These are phyloP conservation scores for Phylloporus rhodoxanthus DNA, from an alignment of 768 basidiomycete species.

Conservation along the genomic window DNA sequence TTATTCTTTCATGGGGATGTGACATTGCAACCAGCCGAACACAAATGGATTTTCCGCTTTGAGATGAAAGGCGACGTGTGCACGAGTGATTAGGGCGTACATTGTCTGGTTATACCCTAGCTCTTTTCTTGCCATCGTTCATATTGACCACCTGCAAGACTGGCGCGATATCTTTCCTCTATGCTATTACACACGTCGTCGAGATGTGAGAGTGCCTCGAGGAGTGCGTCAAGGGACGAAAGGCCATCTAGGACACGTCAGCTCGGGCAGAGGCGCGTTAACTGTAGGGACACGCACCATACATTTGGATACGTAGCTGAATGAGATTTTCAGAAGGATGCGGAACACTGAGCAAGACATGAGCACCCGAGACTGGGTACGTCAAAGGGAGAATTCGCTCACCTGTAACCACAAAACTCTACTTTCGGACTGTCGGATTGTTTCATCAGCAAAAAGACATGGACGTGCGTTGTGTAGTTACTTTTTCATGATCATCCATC, in stretches of 20 bases:
- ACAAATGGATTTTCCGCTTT: conserved; percentile 27
- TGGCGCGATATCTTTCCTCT: conserved; percentile 59
- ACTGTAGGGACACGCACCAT: conserved; percentile 56
- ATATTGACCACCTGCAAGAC: conserved; percentile 48
- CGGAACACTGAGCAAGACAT: conserved; percentile 39
- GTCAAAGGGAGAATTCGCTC: background rate
- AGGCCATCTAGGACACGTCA: conserved; percentile 57
- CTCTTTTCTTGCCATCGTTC: conserved; percentile 70
- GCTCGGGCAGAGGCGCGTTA: background rate
- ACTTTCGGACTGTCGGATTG: conserved; percentile 76
- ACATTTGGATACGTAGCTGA: conserved; percentile 98
- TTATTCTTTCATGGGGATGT: conserved; percentile 18
- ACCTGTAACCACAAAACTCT: conserved; percentile 98
- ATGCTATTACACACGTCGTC: conserved; percentile 70
- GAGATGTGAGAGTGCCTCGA: conserved; percentile 70
- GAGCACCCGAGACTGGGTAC: too few species aligned
- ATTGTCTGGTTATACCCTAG: conserved; percentile 22
- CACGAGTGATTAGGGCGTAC: too few species aligned
- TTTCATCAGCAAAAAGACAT: background rate
- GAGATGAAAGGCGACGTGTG: conserved; percentile 2
- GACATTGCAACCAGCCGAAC: conserved; percentile 17
- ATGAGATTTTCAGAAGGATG: conserved; percentile 98
- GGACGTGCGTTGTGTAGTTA: conserved; percentile 33
- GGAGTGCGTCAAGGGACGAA: conserved; percentile 79
- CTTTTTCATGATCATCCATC: conserved; percentile 99